Evolutionary conservation across 108 stramenopile species (phyloP), one percentile per base, ranked within the genome.

Genomic region (Fistulifera solaris): DNA sequence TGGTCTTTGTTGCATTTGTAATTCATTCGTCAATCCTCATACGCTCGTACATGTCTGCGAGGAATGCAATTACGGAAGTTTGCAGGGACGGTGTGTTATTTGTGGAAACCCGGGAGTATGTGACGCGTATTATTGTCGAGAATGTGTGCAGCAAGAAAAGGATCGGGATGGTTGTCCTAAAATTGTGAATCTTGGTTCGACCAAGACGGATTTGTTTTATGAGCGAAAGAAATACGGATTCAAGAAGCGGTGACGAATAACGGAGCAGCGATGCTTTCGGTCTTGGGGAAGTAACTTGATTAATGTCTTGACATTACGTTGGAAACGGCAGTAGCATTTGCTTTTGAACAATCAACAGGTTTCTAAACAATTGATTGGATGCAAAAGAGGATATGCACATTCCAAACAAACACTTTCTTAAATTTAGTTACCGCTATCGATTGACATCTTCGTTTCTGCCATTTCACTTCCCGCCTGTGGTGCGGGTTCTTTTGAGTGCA

Each of bases 111-210:
- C 76, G 7, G 99, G 97, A 15, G 91, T 96, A 13, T 94, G 91
- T 3, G 96, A 99, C 70, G 99, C 97, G 12, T 99, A 97, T 66
- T 99, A 96, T 74, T 99, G 99, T 75, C 68, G 91, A 38, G 97
- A 98, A 56, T 99, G 99, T 72, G 87, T 88, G 1, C 88, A 93
- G 58, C 67, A 75, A 66, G 96, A 94, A 48, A 96, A 97, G 60
- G 95, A 99, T 81, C 60, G 98, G 45, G 98, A 99, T 61, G 99
- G 99, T 3, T 99, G 99, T 77, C 99, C 99, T 0, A 98, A 98
- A 69, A 89, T 99, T 48, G 94, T 99, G 13, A 99, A 99, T 78
- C 75, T 99, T 38, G 99, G 99, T 10, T 65, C 83, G 38, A 91
- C 95, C 7, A 93, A 94, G 51, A 97, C 96, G 2, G 97, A 98